A percentile compares a stretch with the other conserved stretches of the same genome.
phyloP scores from a whole-genome alignment of 371 early-diverging fungal genomes.

The Lichtheimia hyalospora region DNA sequence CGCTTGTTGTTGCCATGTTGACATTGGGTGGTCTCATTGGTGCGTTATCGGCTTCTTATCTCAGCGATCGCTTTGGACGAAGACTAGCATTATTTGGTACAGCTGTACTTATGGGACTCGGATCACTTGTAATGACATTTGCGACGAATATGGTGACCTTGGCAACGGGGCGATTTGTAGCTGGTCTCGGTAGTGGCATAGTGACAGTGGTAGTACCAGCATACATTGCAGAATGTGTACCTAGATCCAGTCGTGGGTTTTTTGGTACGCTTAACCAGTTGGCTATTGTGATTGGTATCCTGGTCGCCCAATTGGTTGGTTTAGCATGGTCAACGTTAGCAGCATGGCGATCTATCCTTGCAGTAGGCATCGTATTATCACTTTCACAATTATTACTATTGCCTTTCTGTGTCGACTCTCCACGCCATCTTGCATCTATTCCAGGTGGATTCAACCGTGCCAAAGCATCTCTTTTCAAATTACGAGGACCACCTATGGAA shows the following conservation, averaged over 20 bases:
- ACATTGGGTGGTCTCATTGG: slow-evolving; percentile 84
- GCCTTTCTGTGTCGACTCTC: slow-evolving; percentile 80
- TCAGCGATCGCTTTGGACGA: slow-evolving; percentile 77
- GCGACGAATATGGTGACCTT: slow-evolving; percentile 52
- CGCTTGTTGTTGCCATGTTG: slow-evolving; percentile 70
- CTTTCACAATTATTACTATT: slow-evolving; percentile 63
- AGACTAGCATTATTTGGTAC: slow-evolving; percentile 67
- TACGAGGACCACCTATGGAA: slow-evolving; percentile 51
- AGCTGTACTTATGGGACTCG: slow-evolving; percentile 58
- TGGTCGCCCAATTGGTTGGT: slow-evolving; percentile 67
- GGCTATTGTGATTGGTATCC: slow-evolving; percentile 81
- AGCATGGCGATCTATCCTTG: slow-evolving; percentile 68
- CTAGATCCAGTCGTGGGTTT: slow-evolving; percentile 70
- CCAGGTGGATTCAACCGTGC: slow-evolving; percentile 57
- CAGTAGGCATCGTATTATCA: slow-evolving; percentile 57
- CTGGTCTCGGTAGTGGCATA: slow-evolving; percentile 85
- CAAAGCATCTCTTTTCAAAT: slow-evolving; percentile 50
- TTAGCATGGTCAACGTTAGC: slow-evolving; percentile 57
- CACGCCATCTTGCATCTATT: slow-evolving; percentile 61
- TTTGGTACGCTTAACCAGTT: slow-evolving; percentile 85
- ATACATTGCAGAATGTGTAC: slow-evolving; percentile 87
- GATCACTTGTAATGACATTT: slow-evolving; percentile 68
- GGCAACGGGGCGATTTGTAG: slow-evolving; percentile 76
- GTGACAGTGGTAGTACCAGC: slow-evolving; percentile 84
- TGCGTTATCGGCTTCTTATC: slow-evolving; percentile 70